Conservation (phyloP, 345 rosid genomes). For the Noccaea bulbosa region DNA sequence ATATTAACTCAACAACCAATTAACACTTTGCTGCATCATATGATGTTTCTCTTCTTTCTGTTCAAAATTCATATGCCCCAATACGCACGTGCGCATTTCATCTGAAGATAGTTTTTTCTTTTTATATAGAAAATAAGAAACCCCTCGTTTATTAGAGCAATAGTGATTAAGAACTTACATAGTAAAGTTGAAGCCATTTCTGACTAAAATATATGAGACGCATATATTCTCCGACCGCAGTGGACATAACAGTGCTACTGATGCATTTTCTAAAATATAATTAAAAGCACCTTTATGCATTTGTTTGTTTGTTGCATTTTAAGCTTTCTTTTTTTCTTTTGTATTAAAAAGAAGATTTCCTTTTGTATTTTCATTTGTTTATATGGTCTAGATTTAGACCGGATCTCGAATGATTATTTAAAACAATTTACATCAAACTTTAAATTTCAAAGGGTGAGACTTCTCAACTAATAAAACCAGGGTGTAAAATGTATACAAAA, state of each 20-base stretch:
- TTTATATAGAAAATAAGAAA: neutral
- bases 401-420: neutral
- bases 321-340: constrained; percentile 7
- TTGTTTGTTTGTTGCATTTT: constrained; percentile 16
- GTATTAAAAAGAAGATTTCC: constrained; percentile 28
- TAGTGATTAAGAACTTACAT: constrained; percentile 15
- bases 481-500: neutral
- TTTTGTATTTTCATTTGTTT: constrained; percentile 27
- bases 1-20: constrained; percentile 40
- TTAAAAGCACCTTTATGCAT: constrained; percentile 12
- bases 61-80: constrained; percentile 31
- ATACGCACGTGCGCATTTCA: constrained; percentile 23
- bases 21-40: constrained; percentile 41
- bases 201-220: constrained; percentile 30
- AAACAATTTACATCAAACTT: constrained; percentile 5
- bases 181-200: constrained; percentile 21
- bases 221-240: constrained; percentile 47
- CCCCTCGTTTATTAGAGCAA: neutral
- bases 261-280: neutral
- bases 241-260: constrained; percentile 37
- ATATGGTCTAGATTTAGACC: constrained; percentile 24
- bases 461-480: constrained; percentile 14
- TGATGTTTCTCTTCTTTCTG: constrained; percentile 38
- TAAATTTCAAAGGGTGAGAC: neutral
- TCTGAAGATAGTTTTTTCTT: neutral